A percentile compares a stretch with the other conserved stretches of the same genome.
Conservation (phyloP, 331 rosid genomes). For the Quercus phellos region DNA sequence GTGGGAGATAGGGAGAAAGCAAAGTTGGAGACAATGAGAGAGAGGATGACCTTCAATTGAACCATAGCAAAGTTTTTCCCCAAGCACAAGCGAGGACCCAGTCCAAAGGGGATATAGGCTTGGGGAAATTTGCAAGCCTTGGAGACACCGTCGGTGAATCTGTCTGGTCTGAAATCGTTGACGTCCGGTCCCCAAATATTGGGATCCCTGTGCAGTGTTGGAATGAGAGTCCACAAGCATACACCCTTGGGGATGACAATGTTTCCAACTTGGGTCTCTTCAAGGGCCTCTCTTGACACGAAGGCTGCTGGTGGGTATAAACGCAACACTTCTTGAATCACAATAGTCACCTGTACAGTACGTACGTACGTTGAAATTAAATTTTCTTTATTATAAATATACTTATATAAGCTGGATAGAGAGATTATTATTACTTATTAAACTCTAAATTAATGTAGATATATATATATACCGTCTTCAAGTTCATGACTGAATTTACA, state of each 20-base stretch:
- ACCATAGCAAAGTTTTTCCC: constrained; percentile 89
- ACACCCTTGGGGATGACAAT: constrained; percentile 64
- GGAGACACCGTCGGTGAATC: constrained; percentile 70
- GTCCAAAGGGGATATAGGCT: constrained; percentile 73
- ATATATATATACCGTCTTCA: constrained; percentile 48
- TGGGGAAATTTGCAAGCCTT: constrained; percentile 72
- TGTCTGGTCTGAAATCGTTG: constrained; percentile 73
- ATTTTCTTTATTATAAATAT: too few species aligned
- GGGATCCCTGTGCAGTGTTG: constrained; percentile 68
- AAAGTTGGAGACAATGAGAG: constrained; percentile 67
- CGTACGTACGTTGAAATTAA: too few species aligned
- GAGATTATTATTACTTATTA: too few species aligned
- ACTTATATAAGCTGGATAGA: too few species aligned
- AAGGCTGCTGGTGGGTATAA: constrained; percentile 88
- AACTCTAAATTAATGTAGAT: too few species aligned
- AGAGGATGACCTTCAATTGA: constrained; percentile 57
- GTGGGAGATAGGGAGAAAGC: constrained; percentile 62
- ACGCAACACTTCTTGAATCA: constrained; percentile 77
- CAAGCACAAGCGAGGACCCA: constrained; percentile 69
- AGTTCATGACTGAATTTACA: constrained; percentile 41
- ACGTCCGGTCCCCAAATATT: constrained; percentile 83
- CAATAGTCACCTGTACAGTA: constrained; percentile 50
- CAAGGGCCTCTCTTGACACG: constrained; percentile 89
- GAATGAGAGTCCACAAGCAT: constrained; percentile 74
- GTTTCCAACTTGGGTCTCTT: constrained; percentile 58